phyloP scores from a whole-genome alignment of 257 asterid genomes.

The Gardenia jasminoides region DNA sequence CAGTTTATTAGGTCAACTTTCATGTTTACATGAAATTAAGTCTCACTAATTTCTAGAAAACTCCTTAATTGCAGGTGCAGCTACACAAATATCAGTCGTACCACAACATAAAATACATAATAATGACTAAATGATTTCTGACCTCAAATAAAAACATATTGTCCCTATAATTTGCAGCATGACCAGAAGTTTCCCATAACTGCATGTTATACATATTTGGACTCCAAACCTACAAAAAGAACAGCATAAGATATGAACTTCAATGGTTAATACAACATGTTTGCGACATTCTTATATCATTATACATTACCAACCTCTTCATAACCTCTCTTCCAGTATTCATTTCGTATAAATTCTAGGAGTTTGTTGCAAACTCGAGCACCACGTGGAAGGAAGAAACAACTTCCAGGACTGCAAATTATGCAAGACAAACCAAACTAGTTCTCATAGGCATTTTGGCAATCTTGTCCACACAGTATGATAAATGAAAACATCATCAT shows the following conservation, averaged over 20 bases:
- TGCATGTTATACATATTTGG: constrained; percentile 98
- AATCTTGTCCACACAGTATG: constrained; percentile 5
- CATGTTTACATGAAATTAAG: no score
- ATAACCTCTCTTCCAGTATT: constrained; percentile 94
- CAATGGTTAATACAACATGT: background rate
- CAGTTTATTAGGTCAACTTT: no score
- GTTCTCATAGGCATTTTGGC: constrained; percentile 1
- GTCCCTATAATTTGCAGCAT: constrained; percentile 98
- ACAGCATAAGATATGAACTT: background rate
- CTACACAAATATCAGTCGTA: background rate
- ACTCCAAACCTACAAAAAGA: constrained; percentile 66
- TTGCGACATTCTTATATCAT: constrained; percentile 5
- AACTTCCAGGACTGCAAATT: constrained; percentile 88
- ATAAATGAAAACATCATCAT: constrained; percentile 3
- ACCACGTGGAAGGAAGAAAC: constrained; percentile 96
- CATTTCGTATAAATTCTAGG: constrained; percentile 65
- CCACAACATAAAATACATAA: background rate
- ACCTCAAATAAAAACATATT: constrained; percentile 98
- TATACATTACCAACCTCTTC: constrained; percentile 65
- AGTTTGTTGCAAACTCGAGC: constrained; percentile 89
- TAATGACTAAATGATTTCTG: constrained; percentile 11
- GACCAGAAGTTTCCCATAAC: constrained; percentile 99
- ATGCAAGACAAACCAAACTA: constrained; percentile 21
- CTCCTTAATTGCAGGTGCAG: no score
- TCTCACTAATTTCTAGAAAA: no score